Percentiles rank a stretch among this genome's conserved stretches.
Evolutionary conservation across 768 basidiomycete species (phyloP).

Genomic region (Suillus alpinus): DNA sequence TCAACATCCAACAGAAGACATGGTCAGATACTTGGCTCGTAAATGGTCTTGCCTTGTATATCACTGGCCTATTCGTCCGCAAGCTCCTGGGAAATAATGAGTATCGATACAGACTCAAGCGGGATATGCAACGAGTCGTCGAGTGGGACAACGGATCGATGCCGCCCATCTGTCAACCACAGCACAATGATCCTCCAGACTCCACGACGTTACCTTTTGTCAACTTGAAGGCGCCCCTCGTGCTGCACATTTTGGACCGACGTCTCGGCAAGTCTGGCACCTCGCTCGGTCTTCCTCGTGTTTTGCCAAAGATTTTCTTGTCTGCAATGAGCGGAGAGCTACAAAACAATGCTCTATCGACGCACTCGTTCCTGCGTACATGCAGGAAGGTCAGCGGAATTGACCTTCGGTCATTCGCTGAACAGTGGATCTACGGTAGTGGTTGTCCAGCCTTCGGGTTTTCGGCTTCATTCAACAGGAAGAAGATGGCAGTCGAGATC

Average conservation of each 20-base stretch:
- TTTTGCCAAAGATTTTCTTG: conserved; percentile 92
- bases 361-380: conserved; percentile 84
- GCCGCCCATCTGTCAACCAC: conserved; percentile 93
- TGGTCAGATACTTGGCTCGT: conserved; percentile 98
- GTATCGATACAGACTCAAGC: conserved; percentile 91
- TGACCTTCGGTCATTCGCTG: conserved; percentile 88
- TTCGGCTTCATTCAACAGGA: conserved; percentile 89
- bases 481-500: conserved; percentile 98
- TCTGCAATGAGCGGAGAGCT: conserved; percentile 92
- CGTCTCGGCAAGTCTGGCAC: conserved; percentile 94
- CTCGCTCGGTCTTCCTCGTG: conserved; percentile 88
- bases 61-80: conserved; percentile 83
- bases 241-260: conserved; percentile 92
- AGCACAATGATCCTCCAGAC: conserved; percentile 82
- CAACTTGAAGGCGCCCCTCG: conserved; percentile 93
- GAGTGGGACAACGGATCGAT: conserved; percentile 85
- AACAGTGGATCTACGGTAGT: conserved; percentile 98
- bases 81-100: conserved; percentile 95
- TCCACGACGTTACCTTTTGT: conserved; percentile 77
- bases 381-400: conserved; percentile 93
- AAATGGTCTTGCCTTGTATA: conserved; percentile 88
- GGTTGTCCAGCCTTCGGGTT: conserved; percentile 93
- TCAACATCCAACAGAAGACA: conserved; percentile 91
- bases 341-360: conserved; percentile 80
- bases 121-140: conserved; percentile 92